Base-by-base conservation (phyloP, 2,329 filamentous ascomycete genomes). In the Hawksworthiomyces lignivorus region DNA sequence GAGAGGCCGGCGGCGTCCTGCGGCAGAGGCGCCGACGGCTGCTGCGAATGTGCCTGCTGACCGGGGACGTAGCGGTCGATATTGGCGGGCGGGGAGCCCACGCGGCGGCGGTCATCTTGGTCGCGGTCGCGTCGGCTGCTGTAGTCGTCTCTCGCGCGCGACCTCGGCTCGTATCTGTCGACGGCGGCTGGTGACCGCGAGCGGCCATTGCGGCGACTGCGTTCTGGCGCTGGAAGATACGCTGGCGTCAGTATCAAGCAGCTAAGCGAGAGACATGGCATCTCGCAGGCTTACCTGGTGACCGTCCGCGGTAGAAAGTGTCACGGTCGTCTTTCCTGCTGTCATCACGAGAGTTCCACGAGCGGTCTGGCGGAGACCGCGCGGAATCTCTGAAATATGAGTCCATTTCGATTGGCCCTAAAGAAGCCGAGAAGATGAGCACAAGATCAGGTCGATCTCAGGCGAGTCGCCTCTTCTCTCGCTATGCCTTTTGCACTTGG, bases 51-150 rank as follows among this genome's bases (percentile, higher is more conserved):
- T n/a, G n/a, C n/a, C n/a, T n/a, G 18, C 51, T 87, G 82, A 15
- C 84, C 84, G 2, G 87, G 87, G 17, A 92, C 82, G 56, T 92
- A 92, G 52, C 87, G 80, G 59, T 94, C 87, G 50, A 94, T 92
- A 45, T 84, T 84, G 44, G 81, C 75, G 22, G 82, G 67, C 47
- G 81, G 68, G 9, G 80, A 73, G 57, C 73, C 54, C 52, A 86
- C 60, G 33, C 76, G 75, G 44, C 82, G 77, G 41, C 70, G 65
- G 52, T 82, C 79, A 44, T 86, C 80, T 40, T 79, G 57, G 31
- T 72, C 68, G 7, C 51, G 36, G 22, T 52, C 51, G 19, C 48
- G 48, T n/a, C 41, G 41, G n/a, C 49, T 44, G 10, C 45, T 70
- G 54, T 83, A 81, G 41, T 87, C 84, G 49, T 88, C 84, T 52